phyloP scores from a whole-genome alignment of 257 asterid species.

The Solanum virginianum region DNA sequence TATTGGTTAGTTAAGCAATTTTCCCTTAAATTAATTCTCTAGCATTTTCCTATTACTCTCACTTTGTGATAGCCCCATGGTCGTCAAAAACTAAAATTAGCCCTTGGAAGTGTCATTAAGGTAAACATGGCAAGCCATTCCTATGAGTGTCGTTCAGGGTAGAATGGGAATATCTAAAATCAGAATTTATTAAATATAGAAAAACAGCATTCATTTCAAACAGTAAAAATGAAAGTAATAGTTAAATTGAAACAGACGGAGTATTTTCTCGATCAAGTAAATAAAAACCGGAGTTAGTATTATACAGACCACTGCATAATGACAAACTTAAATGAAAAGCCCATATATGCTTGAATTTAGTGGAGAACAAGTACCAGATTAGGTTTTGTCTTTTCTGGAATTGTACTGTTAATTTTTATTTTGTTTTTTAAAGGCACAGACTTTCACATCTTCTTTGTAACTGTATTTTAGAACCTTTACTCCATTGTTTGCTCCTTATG shows the following conservation, averaged over 20 bases:
- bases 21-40: neutral
- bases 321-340: neutral
- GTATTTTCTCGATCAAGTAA: neutral
- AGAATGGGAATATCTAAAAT: neutral
- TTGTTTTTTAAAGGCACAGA: neutral
- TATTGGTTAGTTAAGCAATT: neutral
- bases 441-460: neutral
- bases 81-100: neutral
- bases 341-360: neutral
- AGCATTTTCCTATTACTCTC: neutral
- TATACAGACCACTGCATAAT: neutral
- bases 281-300: neutral
- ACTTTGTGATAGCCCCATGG: neutral
- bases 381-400: neutral
- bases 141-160: neutral
- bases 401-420: neutral
- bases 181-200: neutral
- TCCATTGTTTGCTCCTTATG: neutral
- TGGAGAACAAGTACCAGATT: neutral
- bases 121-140: neutral
- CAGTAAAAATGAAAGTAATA: neutral
- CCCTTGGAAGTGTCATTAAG: neutral
- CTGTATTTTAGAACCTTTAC: neutral
- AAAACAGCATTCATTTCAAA: neutral
- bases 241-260: neutral